Percentiles rank a stretch among this genome's conserved stretches.
Evolutionary conservation across 2,329 filamentous ascomycete genomes (phyloP).

Genomic region (Exserohilum turcica): DNA sequence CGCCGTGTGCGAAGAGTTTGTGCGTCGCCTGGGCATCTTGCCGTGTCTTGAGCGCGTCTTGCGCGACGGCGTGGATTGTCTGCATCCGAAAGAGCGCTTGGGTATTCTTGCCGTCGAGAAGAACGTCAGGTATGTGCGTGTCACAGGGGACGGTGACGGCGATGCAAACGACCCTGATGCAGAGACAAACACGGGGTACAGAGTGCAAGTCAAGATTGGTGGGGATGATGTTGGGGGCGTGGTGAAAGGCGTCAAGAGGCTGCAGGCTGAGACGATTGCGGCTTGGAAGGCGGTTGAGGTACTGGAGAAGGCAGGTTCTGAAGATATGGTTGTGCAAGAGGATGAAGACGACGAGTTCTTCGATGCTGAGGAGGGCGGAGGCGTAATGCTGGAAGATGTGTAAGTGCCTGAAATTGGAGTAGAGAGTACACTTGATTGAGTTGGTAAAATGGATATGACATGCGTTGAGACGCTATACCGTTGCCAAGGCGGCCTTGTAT

Average conservation of each 20-base stretch:
- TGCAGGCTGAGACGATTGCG: conserved; percentile 49
- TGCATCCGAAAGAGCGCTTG: conserved; percentile 71
- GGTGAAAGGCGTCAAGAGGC: conserved; percentile 39
- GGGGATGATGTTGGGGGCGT: conserved; percentile 40
- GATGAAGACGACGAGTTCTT: conserved; percentile 25
- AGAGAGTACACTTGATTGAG: background rate
- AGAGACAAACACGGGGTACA: conserved; percentile 21
- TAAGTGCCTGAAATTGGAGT: background rate
- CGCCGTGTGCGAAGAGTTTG: conserved; percentile 61
- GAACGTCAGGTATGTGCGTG: conserved; percentile 59
- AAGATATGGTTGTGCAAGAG: conserved; percentile 3
- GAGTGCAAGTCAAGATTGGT: conserved; percentile 45
- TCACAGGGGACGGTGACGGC: conserved; percentile 19
- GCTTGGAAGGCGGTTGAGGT: conserved; percentile 41
- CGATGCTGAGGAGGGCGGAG: conserved; percentile 23
- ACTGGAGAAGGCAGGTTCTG: conserved; percentile 18
- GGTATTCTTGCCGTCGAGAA: conserved; percentile 61
- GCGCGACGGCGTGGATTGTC: conserved; percentile 56
- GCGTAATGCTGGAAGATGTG: conserved; percentile 8
- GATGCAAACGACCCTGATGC: background rate
- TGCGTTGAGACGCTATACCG: no score
- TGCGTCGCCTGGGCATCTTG: conserved; percentile 69
- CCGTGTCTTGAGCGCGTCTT: conserved; percentile 66
- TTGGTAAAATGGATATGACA: background rate
- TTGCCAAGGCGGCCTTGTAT: no score